These are phyloP conservation scores for Odontarrhena argentea DNA, from an alignment of 345 rosid genomes.

Conservation along the genomic window DNA sequence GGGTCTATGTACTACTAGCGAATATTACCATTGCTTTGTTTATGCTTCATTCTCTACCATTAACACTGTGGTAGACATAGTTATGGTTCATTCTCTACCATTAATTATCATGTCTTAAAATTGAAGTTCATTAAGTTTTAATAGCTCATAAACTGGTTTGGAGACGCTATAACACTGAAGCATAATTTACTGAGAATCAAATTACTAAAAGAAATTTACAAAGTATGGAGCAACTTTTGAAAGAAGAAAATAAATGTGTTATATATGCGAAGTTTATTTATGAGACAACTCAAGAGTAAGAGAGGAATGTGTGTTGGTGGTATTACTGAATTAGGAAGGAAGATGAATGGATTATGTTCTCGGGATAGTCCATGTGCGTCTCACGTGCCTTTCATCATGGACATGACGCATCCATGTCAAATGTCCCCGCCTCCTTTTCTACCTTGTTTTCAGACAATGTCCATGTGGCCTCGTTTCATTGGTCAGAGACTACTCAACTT, in stretches of 20 bases:
- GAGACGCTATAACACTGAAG: no score
- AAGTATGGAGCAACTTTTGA: background rate
- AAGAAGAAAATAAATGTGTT: background rate
- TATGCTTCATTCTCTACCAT: no score
- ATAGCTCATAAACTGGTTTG: no score
- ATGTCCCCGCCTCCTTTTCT: conserved; percentile 9
- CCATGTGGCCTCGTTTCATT: conserved; percentile 25
- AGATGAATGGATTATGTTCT: background rate
- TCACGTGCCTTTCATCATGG: conserved; percentile 32
- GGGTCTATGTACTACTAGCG: no score
- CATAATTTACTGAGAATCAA: no score
- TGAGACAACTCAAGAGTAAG: conserved; percentile 26
- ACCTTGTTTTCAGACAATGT: conserved; percentile 7
- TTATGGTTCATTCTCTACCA: no score
- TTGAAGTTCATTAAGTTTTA: no score
- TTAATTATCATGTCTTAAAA: no score
- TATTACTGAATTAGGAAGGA: conserved; percentile 16
- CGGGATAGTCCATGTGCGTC: conserved; percentile 33
- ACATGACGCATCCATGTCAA: conserved; percentile 27
- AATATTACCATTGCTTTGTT: no score
- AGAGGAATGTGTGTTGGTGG: conserved; percentile 32
- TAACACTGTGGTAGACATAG: no score
- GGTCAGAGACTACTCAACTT: conserved; percentile 5
- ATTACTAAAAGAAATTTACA: no score
- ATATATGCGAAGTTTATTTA: background rate